Conservation (phyloP, 768 basidiomycete genomes). For the Leucogyrophana mollusca region DNA sequence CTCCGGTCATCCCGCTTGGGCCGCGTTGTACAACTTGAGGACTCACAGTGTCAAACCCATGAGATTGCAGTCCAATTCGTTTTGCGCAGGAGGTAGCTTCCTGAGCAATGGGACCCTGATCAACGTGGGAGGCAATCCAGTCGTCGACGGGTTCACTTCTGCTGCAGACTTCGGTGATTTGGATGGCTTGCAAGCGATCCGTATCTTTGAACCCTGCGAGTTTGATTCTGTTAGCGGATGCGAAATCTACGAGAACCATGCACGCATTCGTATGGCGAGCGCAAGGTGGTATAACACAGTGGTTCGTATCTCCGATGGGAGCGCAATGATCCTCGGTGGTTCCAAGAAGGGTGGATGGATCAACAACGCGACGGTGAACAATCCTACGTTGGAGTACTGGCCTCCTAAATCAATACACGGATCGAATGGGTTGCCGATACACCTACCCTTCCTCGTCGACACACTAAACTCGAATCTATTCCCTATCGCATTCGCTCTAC, state of each 20-base stretch:
- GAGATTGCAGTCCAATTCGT: conserved; percentile 73
- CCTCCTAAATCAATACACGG: conserved; percentile 75
- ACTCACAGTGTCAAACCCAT: conserved; percentile 64
- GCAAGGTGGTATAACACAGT: conserved; percentile 83
- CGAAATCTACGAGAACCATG: conserved; percentile 63
- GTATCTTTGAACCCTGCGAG: conserved; percentile 68
- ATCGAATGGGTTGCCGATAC: conserved; percentile 65
- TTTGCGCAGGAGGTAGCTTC: conserved; percentile 83
- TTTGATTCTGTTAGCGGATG: conserved; percentile 48
- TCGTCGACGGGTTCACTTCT: conserved; percentile 60
- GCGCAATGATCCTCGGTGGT: conserved; percentile 80
- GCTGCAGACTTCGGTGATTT: conserved; percentile 75
- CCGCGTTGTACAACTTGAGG: conserved; percentile 66
- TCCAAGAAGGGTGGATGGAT: conserved; percentile 85
- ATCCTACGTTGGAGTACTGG: conserved; percentile 80
- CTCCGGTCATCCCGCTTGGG: conserved; percentile 80
- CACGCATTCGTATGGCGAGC: conserved; percentile 65
- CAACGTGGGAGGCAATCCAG: conserved; percentile 81
- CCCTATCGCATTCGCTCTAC: conserved; percentile 70
- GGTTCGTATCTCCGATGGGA: conserved; percentile 70
- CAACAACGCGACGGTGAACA: conserved; percentile 77
- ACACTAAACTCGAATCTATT: conserved; percentile 84
- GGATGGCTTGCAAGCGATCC: conserved; percentile 71
- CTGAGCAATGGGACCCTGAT: conserved; percentile 74
- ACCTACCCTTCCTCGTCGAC: conserved; percentile 60